These are phyloP conservation scores for Chaetomidium leptoderma DNA, from an alignment of 495 filamentous ascomycete species.

Conservation along the genomic window DNA sequence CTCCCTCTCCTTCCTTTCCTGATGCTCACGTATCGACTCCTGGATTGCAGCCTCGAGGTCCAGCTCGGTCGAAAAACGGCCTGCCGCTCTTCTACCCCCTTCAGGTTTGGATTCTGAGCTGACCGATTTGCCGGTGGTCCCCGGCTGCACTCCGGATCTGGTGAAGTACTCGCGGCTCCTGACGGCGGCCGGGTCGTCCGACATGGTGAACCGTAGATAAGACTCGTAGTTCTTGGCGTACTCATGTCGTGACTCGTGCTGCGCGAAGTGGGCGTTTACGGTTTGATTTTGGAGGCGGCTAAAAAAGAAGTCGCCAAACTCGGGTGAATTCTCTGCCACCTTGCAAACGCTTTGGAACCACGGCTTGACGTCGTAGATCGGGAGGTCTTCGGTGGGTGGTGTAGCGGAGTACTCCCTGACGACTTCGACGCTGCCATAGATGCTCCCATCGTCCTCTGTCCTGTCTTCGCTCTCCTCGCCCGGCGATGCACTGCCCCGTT, in stretches of 20 bases:
- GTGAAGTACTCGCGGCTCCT: conserved; percentile 45
- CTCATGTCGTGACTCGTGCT: conserved; percentile 29
- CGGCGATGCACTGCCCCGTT: conserved; percentile 16
- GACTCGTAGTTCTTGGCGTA: conserved; percentile 44
- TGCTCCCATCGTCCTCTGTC: conserved; percentile 58
- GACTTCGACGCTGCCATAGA: conserved; percentile 48
- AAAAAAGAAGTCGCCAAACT: conserved; percentile 36
- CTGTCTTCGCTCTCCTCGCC: conserved; percentile 49
- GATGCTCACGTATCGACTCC: conserved; percentile 71
- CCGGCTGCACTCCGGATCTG: conserved; percentile 20
- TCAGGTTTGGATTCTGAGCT: conserved; percentile 54
- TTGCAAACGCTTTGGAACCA: conserved; percentile 43
- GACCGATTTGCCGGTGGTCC: conserved; percentile 30
- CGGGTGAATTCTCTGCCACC: conserved; percentile 26
- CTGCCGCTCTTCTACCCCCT: conserved; percentile 53
- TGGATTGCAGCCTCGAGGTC: conserved; percentile 73
- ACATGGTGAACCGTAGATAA: conserved; percentile 48
- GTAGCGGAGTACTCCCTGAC: conserved; percentile 47
- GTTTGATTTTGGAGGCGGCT: conserved; percentile 26
- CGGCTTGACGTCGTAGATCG: conserved; percentile 37
- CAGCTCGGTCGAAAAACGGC: conserved; percentile 58
- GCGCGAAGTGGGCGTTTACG: conserved; percentile 21
- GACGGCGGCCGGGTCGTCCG: conserved; percentile 46
- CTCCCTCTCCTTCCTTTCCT: conserved; percentile 66
- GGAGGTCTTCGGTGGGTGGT: conserved; percentile 47